Conservation (phyloP, 2,329 filamentous ascomycete species). For the Ophiostoma novo-ulmi region DNA sequence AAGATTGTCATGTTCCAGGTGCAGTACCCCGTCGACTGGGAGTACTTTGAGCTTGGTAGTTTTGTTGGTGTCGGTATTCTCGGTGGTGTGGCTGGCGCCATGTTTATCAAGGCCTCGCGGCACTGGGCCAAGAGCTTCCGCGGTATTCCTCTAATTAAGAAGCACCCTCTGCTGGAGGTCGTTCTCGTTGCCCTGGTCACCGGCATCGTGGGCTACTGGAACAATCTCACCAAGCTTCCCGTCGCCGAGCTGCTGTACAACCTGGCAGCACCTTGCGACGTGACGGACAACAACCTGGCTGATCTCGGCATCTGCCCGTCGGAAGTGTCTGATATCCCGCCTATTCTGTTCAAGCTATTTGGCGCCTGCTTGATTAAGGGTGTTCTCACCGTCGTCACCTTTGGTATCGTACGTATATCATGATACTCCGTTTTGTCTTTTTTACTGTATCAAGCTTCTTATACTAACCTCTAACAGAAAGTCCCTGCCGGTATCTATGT, state of each 20-base stretch:
- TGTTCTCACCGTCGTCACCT: slow-evolving; percentile 80
- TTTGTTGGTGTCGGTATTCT: slow-evolving; percentile 84
- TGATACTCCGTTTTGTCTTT: not conserved
- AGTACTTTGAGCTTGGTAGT: slow-evolving; percentile 79
- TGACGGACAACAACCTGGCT: slow-evolving; percentile 57
- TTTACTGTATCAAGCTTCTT: not conserved
- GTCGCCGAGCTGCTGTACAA: slow-evolving; percentile 89
- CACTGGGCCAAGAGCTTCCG: slow-evolving; percentile 88
- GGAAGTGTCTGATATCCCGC: slow-evolving; percentile 68
- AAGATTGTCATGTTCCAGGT: slow-evolving; percentile 98
- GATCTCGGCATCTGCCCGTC: slow-evolving; percentile 72
- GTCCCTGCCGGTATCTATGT: slow-evolving; percentile 96
- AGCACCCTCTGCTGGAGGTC: slow-evolving; percentile 79
- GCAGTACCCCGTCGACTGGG: slow-evolving; percentile 84
- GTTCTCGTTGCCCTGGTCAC: slow-evolving; percentile 80
- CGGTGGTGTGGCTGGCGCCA: slow-evolving; percentile 76
- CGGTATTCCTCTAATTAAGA: slow-evolving; percentile 72
- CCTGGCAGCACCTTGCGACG: slow-evolving; percentile 79
- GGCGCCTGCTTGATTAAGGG: slow-evolving; percentile 86
- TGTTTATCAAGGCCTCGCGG: slow-evolving; percentile 94
- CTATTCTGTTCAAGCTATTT: slow-evolving; percentile 65
- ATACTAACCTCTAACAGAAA: slow-evolving; percentile 49
- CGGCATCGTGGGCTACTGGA: slow-evolving; percentile 87
- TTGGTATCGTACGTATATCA: slow-evolving; percentile 64
- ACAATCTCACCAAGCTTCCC: slow-evolving; percentile 77